A percentile compares a stretch with the other conserved stretches of the same genome.
These are phyloP conservation scores for Pelargonium nanum DNA, from an alignment of 345 rosid genomes.

Conservation along the genomic window DNA sequence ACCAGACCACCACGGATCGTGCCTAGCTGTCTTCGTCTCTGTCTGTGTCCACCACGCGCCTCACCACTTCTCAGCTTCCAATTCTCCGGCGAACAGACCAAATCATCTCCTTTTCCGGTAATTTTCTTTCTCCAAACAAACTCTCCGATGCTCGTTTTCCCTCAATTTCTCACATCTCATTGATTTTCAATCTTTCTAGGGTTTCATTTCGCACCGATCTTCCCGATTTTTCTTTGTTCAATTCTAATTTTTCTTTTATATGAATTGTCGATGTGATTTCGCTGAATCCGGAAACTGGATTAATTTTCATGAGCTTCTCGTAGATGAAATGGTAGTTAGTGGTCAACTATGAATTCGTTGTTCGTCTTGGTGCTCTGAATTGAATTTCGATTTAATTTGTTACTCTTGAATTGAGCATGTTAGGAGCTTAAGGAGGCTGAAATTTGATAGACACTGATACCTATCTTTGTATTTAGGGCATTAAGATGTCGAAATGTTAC, in stretches of 20 bases:
- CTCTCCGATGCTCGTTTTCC: not conserved
- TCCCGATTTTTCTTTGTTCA: not conserved
- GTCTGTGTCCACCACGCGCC: not conserved
- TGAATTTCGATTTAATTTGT: not conserved
- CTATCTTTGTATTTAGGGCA: not conserved
- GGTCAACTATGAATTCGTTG: not conserved
- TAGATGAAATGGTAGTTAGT: not conserved
- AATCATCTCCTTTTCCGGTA: not conserved
- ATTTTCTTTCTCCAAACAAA: not conserved
- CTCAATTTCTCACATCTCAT: not conserved
- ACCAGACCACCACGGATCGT: not conserved
- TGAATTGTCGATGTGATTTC: not conserved
- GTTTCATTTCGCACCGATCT: not conserved
- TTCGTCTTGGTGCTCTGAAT: not conserved
- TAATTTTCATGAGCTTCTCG: not conserved
- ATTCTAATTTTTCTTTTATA: not conserved
- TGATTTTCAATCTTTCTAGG: not conserved
- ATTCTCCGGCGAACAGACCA: not conserved
- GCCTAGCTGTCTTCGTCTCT: not conserved
- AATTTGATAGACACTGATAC: not conserved
- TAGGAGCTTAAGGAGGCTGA: not conserved
- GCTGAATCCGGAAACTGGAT: not conserved
- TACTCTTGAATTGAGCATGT: not conserved
- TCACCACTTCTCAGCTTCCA: not conserved
- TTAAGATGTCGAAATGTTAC: not conserved